Base-by-base conservation (phyloP, 2,329 filamentous ascomycete species). In the Phialophora verrucosa region DNA sequence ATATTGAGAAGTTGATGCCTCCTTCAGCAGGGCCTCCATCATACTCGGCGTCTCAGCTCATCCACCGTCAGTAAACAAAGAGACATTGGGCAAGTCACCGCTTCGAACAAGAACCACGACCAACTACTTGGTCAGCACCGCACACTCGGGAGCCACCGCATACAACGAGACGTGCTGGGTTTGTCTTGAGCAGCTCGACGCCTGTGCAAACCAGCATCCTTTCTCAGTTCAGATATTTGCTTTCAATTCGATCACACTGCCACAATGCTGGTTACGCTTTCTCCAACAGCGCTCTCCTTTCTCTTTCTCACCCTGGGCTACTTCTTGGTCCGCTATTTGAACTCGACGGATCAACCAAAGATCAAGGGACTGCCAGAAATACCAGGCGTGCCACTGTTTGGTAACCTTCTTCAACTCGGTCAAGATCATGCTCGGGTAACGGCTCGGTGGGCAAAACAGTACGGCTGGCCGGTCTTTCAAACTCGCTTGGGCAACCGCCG, bases 351-450 rank as follows among this genome's bases (percentile, higher is more conserved):
- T 69, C 77, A 81, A 0, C 83, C 86, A 4, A 87, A 86, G 72
- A 87, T 89, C 75, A 88, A 88, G 71, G 83, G 82, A 5, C 76
- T 89, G 0, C 86, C 87, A 1, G 86, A 89, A 70, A 83, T 88
- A 50, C 86, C 87, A 0, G 87, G 87, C 0, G 74, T 88, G 4
- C 87, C 87, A 3, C 72, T 90, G 8, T 87, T 90, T 70, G 88
- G 88, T 4, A 90, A 87, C 67, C 78, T 90, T 3, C 73, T 88
- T 1, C 84, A 89, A 71, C 80, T 90, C 6, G 86, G 87, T 2
- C 80, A 82, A 2, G 79, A 84, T 61, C 84, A 89, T 78, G 83
- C 87, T 7, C 80, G 82, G 32, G 80, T 83, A 29, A 80, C 86
- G 1, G 82, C 80, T 17, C 80, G 81, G 74, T 87, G 87, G 84